Evolutionary conservation across 805 yeast species (phyloP).

Genomic region (Scheffersomyces stipitis): DNA sequence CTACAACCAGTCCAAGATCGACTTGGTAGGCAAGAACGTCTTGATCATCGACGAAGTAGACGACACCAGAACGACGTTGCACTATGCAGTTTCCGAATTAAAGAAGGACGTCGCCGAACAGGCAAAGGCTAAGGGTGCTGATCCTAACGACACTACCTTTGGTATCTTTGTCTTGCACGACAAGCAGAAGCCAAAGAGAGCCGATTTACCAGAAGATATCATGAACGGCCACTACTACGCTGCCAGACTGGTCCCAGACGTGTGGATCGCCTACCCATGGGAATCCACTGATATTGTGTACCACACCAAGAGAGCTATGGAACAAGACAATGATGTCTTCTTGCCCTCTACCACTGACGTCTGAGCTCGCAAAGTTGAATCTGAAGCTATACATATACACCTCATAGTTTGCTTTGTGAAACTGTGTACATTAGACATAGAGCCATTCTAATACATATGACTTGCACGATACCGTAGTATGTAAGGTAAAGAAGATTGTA

Average conservation of each 20-base stretch:
- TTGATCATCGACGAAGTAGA: constrained; percentile 83
- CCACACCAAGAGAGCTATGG: constrained; percentile 69
- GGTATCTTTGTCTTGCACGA: constrained; percentile 79
- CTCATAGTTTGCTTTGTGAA: too few relatives aligned
- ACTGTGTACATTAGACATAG: too few relatives aligned
- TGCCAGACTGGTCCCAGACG: constrained; percentile 73
- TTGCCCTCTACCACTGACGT: constrained; percentile 30
- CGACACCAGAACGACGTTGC: constrained; percentile 82
- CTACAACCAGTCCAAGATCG: constrained; percentile 60
- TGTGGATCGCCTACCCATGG: constrained; percentile 90
- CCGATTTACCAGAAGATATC: constrained; percentile 66
- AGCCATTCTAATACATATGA: too few relatives aligned
- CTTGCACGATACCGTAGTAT: too few relatives aligned
- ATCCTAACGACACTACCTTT: constrained; percentile 55
- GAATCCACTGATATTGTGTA: constrained; percentile 72
- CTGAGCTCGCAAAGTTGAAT: background rate
- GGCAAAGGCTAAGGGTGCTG: constrained; percentile 50
- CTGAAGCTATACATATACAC: background rate
- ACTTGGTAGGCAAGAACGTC: constrained; percentile 66
- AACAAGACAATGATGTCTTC: constrained; percentile 69
- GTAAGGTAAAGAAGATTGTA: too few relatives aligned
- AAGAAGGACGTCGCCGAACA: constrained; percentile 69
- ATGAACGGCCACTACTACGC: constrained; percentile 65
- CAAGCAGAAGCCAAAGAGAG: constrained; percentile 69
- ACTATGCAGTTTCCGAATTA: constrained; percentile 73